phyloP scores from a whole-genome alignment of 2,329 filamentous ascomycete genomes.

The Periconia digitata region DNA sequence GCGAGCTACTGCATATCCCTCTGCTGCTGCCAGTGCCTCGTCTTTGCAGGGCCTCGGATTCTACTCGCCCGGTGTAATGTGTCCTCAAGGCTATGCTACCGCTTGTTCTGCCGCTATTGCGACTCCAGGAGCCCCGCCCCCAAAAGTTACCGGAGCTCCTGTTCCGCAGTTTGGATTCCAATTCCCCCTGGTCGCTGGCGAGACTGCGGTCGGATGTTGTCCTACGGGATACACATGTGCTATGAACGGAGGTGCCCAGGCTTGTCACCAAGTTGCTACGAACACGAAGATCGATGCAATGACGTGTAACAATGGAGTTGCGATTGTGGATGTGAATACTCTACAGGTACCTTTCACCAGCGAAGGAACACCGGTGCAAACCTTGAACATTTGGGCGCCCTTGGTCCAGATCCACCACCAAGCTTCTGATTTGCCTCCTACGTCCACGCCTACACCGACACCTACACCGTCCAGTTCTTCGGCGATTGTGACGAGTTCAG shows the following conservation, averaged over 20 bases:
- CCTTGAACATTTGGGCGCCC: conserved; percentile 18
- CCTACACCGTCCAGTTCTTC: not conserved
- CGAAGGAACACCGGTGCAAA: conserved; percentile 4
- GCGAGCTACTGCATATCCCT: conserved; percentile 10
- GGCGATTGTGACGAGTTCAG: not conserved
- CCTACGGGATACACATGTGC: conserved; percentile 18
- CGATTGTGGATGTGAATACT: conserved; percentile 1
- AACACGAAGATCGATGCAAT: conserved; percentile 13
- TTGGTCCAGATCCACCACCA: conserved; percentile 22
- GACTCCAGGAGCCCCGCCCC: conserved; percentile 2
- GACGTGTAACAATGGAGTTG: conserved; percentile 9
- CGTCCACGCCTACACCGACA: not conserved
- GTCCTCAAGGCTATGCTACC: conserved; percentile 18
- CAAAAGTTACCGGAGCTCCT: conserved; percentile 2
- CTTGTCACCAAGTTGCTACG: conserved; percentile 15
- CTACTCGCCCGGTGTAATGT: conserved; percentile 23
- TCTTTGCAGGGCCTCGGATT: conserved; percentile 16
- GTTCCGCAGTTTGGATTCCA: conserved; percentile 10
- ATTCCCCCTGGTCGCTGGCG: conserved; percentile 18
- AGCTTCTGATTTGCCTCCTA: conserved; percentile 11
- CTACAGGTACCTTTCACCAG: conserved; percentile 13
- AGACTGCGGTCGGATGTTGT: conserved; percentile 26
- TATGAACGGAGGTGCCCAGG: conserved; percentile 13
- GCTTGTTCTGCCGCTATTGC: conserved; percentile 15
- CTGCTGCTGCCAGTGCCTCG: not conserved